Evolutionary conservation across 805 yeast genomes (phyloP).

Genomic region (Barnettozyma californica): DNA sequence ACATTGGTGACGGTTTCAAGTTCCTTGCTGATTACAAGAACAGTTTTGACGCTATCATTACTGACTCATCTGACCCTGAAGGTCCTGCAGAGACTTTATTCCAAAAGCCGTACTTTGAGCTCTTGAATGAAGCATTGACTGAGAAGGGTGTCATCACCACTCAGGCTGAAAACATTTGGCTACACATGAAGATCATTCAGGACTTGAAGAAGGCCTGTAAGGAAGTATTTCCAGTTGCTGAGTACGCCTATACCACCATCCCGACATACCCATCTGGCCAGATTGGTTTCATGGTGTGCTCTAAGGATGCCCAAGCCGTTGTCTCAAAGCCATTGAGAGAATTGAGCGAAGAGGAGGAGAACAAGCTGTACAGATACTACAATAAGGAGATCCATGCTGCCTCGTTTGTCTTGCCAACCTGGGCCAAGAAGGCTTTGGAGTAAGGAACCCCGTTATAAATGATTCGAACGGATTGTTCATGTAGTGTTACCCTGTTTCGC

Average conservation of each 20-base stretch:
- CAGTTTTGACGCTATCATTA: conserved; percentile 90
- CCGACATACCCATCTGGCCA: conserved; percentile 98
- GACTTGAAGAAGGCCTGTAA: conserved; percentile 77
- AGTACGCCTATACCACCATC: conserved; percentile 85
- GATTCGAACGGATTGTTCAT: background rate
- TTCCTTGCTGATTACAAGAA: conserved; percentile 79
- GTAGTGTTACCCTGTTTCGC: background rate
- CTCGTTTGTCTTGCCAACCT: conserved; percentile 85
- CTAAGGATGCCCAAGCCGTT: conserved; percentile 61
- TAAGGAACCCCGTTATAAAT: conserved; percentile 1
- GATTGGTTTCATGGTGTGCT: conserved; percentile 96
- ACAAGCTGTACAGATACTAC: conserved; percentile 71
- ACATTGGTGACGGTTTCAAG: conserved; percentile 97
- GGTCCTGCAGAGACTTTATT: conserved; percentile 95
- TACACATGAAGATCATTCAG: conserved; percentile 79
- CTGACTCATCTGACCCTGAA: conserved; percentile 97
- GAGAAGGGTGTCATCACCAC: conserved; percentile 89
- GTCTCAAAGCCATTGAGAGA: conserved; percentile 67
- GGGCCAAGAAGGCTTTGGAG: conserved; percentile 60
- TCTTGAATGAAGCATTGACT: conserved; percentile 81
- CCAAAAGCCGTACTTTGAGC: conserved; percentile 86
- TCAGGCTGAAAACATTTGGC: conserved; percentile 94
- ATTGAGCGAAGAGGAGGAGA: conserved; percentile 56
- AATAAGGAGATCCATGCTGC: conserved; percentile 81
- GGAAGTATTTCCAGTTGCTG: conserved; percentile 85